phyloP scores from a whole-genome alignment of 164 flowering plant genomes.

The Magnolia sinica region DNA sequence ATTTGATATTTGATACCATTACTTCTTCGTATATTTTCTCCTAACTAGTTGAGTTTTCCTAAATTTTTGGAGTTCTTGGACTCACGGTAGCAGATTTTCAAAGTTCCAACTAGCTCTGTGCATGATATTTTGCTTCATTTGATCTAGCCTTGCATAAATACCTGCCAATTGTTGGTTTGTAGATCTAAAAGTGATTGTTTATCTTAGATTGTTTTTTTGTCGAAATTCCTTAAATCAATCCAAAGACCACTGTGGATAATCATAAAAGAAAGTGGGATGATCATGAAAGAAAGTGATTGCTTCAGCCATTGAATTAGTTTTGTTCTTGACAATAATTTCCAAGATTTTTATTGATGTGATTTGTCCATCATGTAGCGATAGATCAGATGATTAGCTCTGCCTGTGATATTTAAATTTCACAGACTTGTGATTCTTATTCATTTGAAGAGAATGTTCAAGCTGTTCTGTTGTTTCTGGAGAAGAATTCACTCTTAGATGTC shows the following conservation, averaged over 20 bases:
- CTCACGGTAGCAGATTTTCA: background rate
- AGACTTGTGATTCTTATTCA: background rate
- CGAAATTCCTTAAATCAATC: no score
- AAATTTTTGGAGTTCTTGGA: no score
- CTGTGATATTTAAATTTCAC: background rate
- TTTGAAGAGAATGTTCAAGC: background rate
- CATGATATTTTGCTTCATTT: background rate
- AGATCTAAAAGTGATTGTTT: no score
- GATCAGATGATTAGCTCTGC: no score
- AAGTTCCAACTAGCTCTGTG: background rate
- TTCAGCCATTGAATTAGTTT: background rate
- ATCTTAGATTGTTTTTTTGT: background rate
- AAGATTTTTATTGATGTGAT: background rate
- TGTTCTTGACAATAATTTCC: background rate
- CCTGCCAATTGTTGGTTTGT: no score
- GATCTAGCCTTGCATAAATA: background rate
- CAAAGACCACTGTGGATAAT: no score
- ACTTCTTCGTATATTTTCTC: no score
- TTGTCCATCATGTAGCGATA: background rate
- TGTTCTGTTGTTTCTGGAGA: background rate
- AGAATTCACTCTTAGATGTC: background rate
- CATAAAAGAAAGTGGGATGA: no score
- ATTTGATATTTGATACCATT: background rate
- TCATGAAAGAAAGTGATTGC: background rate
- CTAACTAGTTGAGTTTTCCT: background rate